Base-by-base conservation (phyloP, 139 green algal species). In the Asterochloris erici region DNA sequence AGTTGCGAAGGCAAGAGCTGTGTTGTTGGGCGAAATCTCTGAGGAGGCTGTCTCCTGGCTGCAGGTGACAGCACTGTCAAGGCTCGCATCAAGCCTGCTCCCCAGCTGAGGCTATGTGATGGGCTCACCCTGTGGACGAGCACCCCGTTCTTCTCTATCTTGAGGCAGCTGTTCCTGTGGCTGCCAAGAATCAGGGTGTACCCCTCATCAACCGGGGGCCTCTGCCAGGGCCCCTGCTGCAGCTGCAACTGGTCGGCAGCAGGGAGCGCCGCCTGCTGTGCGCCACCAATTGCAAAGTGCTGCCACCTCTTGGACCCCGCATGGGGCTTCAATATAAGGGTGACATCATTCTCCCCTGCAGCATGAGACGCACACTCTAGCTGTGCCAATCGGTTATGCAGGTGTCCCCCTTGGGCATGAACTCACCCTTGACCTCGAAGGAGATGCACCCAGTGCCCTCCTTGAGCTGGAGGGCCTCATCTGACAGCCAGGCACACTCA, bases 181-280 rank as follows among this genome's bases (percentile, higher is more conserved):
- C 88, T 94, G 68, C 94, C 94, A 23, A 98, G 83, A 11, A 97
- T 97, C 66, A 98, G 82, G 1, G 92, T 96, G 84, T 98, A 97
- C 82, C 93, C 75, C 23, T 79, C 14, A 16, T 29, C 38, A 0
- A 28, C 19, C 0, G 14, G 17, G 13, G 38, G 38, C 38, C 38
- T 54, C 38, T 54, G 38, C 38, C 38, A 54, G 38, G 38, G 38
- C 38, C 38, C 38, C 38, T 54, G 38, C 38, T 54, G 38, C 38
- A 54, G 4, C 38, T 6, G 38, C 38, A 54, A 54, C 38, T 54
- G 38, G 6, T 54, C 6, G 38, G 38, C 38, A 54, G 38, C 38
- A 54, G 38, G 38, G 6, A 54, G 4, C 38, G 38, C 38, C 38
- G 14, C 75, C 75, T 38, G 23, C 14, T 21, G 38, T 38, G 26